phyloP scores from a whole-genome alignment of 1,284 basidiomycete genomes.

The Acaromyces ingoldii region DNA sequence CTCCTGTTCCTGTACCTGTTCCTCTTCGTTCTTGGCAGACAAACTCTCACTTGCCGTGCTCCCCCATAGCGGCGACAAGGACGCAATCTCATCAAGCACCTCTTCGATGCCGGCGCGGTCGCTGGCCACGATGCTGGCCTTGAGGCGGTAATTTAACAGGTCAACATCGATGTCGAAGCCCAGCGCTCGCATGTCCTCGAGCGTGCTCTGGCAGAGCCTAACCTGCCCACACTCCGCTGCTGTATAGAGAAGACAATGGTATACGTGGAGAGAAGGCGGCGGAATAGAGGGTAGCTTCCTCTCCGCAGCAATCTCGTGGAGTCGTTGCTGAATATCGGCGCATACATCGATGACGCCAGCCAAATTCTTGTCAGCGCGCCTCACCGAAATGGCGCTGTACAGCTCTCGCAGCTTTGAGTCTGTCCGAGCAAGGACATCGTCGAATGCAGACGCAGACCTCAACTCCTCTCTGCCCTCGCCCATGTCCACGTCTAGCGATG shows the following conservation, averaged over 20 bases:
- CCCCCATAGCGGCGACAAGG: too few relatives aligned
- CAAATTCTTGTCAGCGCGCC: not conserved
- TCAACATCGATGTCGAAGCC: constrained; percentile 16
- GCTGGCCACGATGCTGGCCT: constrained; percentile 22
- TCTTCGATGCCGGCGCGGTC: constrained; percentile 10
- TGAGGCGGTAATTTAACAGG: constrained; percentile 23
- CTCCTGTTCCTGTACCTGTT: not conserved
- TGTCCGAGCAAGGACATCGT: not conserved
- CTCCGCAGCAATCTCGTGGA: too few relatives aligned
- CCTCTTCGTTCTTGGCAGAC: not conserved
- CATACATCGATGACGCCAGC: not conserved
- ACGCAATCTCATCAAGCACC: constrained; percentile 15
- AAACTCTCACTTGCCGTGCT: too few relatives aligned
- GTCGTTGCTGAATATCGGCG: not conserved
- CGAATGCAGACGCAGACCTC: not conserved
- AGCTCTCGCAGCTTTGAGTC: not conserved
- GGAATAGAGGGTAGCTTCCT: too few relatives aligned
- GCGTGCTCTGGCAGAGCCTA: constrained; percentile 1
- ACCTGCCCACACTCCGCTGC: not conserved
- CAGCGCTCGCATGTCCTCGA: constrained; percentile 25
- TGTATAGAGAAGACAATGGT: not conserved
- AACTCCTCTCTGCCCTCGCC: not conserved
- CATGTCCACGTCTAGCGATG: not conserved
- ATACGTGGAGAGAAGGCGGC: too few relatives aligned
- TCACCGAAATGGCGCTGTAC: not conserved